Conservation (phyloP, 345 rosid species). For the Bruguiera gymnorhiza region DNA sequence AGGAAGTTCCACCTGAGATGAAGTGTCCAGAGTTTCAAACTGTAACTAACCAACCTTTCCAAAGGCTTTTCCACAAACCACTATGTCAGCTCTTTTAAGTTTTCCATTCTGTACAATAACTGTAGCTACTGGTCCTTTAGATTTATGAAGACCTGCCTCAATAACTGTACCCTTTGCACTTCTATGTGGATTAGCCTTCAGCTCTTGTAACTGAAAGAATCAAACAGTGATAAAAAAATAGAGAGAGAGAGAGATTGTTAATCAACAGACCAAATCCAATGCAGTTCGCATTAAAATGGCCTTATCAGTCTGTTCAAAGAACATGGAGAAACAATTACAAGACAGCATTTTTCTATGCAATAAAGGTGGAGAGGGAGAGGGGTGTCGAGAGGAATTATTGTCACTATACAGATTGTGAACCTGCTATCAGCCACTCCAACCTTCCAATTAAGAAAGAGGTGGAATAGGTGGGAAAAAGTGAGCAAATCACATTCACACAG, state of each 20-base stretch:
- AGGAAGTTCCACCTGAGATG: conserved; percentile 5
- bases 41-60: conserved; percentile 69
- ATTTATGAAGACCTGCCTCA: conserved; percentile 91
- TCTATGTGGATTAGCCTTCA: conserved; percentile 96
- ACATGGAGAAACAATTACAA: too few relatives aligned
- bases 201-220: conserved; percentile 81
- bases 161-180: conserved; percentile 92
- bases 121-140: conserved; percentile 87
- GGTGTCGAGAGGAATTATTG: too few relatives aligned
- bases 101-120: conserved; percentile 96
- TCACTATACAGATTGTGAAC: too few relatives aligned
- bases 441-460: too few relatives aligned
- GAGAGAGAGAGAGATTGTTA: too few relatives aligned
- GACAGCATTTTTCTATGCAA: too few relatives aligned
- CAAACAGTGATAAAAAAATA: not conserved
- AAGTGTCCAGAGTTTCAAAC: conserved; percentile 13
- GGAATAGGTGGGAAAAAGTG: not conserved
- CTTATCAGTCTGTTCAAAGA: too few relatives aligned
- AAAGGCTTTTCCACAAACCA: conserved; percentile 94
- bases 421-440: too few relatives aligned
- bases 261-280: too few relatives aligned
- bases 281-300: too few relatives aligned
- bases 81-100: conserved; percentile 78
- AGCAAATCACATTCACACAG: not conserved
- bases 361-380: too few relatives aligned